These are phyloP conservation scores for Quercus ilex DNA, from an alignment of 306 rosid genomes.

Conservation along the genomic window DNA sequence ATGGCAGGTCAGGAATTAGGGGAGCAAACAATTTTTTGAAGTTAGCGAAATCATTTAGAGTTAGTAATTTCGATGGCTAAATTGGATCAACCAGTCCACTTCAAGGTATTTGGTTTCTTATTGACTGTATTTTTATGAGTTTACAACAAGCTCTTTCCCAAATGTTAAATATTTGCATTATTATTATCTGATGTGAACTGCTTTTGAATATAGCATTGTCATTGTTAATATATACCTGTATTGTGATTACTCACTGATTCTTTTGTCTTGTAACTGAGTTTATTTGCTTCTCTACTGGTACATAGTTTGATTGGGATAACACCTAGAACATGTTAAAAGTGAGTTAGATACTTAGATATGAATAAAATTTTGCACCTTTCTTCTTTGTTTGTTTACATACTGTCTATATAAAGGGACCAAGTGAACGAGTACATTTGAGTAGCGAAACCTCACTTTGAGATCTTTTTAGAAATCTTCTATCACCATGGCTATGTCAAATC, in stretches of 20 bases:
- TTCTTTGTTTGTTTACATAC: too few relatives aligned
- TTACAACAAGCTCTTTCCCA: constrained; percentile 21
- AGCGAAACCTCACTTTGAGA: not conserved
- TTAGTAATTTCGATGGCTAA: constrained; percentile 8
- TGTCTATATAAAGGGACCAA: not conserved
- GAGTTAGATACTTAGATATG: not conserved
- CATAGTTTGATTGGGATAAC: not conserved
- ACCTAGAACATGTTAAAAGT: not conserved
- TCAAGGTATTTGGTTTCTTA: constrained; percentile 18
- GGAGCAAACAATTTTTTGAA: constrained; percentile 71
- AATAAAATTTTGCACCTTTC: not conserved
- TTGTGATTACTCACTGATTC: too few relatives aligned
- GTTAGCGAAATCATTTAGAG: constrained; percentile 9
- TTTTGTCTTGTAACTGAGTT: too few relatives aligned
- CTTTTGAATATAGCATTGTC: not conserved
- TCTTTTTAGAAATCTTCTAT: not conserved
- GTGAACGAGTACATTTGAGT: not conserved
- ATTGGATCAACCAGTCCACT: constrained; percentile 28
- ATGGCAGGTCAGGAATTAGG: constrained; percentile 98
- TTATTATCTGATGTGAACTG: not conserved
- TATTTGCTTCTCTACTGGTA: too few relatives aligned
- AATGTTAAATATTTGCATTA: constrained; percentile 8
- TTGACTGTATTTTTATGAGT: constrained; percentile 29
- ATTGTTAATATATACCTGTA: too few relatives aligned
- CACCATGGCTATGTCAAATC: too few relatives aligned